Evolutionary conservation across 2,329 filamentous ascomycete genomes (phyloP), one percentile per base, ranked within the genome.

Genomic region (Dothideomycetidae sp.): DNA sequence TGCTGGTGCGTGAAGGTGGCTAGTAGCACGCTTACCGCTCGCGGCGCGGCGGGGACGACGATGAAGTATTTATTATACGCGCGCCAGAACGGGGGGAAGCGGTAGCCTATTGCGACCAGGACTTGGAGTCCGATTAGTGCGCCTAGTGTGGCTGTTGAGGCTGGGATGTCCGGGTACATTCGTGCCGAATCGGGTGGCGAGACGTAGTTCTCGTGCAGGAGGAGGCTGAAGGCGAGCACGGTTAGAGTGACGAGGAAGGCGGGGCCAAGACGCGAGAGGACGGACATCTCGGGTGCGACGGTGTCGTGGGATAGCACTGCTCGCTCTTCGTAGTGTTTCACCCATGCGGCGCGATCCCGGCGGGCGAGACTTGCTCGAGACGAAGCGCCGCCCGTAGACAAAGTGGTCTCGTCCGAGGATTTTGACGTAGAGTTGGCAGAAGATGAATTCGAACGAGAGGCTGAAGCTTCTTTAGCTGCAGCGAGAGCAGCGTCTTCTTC

Each of bases 1-100:
- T 56, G 59, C 37, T 79, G 71, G 59, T 90, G 82, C 13, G 75
- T 80, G 60, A 85, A 81, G 34, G 72, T 61, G 46, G 73, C 72
- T 21, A 73, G 71, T 17, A 88, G 50, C 43, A 81, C 55, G 44
- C 70, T 68, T 13, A 73, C 41, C 3, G 78, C 68, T 44, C 68
- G 68, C 5, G 81, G 78, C 36, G 74, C 74, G 5, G 73, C 78
- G 5, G 78, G 67, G 5, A 75, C 62, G 23, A 77, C 55, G 29
- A 80, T 61, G 58, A 82, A 75, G 60, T 78, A 78, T 44, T 65
- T 71, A 58, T 83, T 86, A 46, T 84, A 58, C 11, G 73, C 36
- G 10, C 60, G 57, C 76, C 78, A 88, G 18, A 75, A 48, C 1
- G 73, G 71, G 32, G 79, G 78, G 9, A 74, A 46, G 46, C 68